Evolutionary conservation across 495 filamentous ascomycete species (phyloP), one percentile per base, ranked within the genome.

Genomic region (Penicillium longicatenatum): DNA sequence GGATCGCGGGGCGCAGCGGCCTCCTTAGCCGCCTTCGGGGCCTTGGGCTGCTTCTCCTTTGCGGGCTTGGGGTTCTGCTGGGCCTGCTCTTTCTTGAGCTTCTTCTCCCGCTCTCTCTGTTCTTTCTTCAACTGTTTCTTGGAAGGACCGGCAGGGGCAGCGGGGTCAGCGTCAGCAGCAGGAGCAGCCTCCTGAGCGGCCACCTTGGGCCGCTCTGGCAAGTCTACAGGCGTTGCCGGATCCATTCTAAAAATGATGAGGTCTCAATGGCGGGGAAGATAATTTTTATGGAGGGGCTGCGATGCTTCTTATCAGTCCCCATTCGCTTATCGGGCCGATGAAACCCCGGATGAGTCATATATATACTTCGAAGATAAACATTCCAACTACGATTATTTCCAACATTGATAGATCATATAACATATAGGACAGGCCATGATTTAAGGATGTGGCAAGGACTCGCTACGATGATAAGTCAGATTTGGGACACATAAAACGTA

Each of bases 91-190:
- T 86, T 86, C 71, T 84, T 85, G 47, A 79, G 80, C 50, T 83
- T 79, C 66, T 88, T 88, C 58, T 82, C 77, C 54, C 77, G 37
- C 37, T 83, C 72, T 72, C 86, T 87, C 76, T 86, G 83, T 29
- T 83, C 75, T 74, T 88, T 88, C 78, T 88, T 88, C 2, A 43
- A 20, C 53, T 47, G 53, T 19, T 21, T 88, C 70, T 65, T 60
- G 42, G 63, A 55, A 48, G 57, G 47, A 48, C 64, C 62, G 21
- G 59, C 43, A 9, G 58, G 63, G 42, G 44, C 57, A 6, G 55
- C 21, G 41, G 57, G 54, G 37, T 39, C 62, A 21, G 59, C 43
- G 9, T 55, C 60, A 37, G 39, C 50, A 9, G 55, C 21, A 31
- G 57, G 54, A 20, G 57, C 19, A 19, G 58, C 33, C 12, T 57